Percentiles rank a stretch among this genome's conserved stretches.
Evolutionary conservation across 371 early-diverging fungal species (phyloP).

Genomic region (Rhizopus arrhizus): DNA sequence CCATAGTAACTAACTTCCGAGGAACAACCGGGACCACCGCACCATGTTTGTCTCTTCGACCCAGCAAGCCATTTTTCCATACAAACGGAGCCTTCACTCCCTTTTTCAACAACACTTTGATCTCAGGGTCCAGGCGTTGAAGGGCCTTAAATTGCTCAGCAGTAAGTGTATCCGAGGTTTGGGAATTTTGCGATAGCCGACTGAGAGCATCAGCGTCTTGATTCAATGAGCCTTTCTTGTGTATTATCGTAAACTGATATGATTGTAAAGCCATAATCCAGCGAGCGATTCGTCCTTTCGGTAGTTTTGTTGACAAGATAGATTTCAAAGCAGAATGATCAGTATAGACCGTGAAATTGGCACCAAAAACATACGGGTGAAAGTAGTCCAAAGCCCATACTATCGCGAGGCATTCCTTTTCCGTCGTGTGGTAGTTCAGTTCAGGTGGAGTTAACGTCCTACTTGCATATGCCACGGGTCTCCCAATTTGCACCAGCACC

Average conservation of each 20-base stretch:
- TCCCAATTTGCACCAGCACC: too few species aligned
- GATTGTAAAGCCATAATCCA: constrained; percentile 6
- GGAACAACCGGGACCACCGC: too few species aligned
- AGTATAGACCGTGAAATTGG: background rate
- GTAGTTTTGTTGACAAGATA: background rate
- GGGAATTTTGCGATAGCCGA: constrained; percentile 2
- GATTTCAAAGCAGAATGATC: background rate
- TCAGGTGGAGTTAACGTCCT: background rate
- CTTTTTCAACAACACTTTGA: too few species aligned
- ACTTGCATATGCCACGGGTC: constrained; percentile 6
- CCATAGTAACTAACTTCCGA: too few species aligned
- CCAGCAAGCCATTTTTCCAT: too few species aligned
- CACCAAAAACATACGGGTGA: constrained; percentile 8
- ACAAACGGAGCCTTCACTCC: too few species aligned
- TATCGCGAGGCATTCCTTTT: constrained; percentile 8
- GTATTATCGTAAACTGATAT: constrained; percentile 6
- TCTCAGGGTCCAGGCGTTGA: too few species aligned
- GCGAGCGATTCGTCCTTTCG: background rate
- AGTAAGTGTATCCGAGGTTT: too few species aligned
- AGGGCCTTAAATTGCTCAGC: background rate
- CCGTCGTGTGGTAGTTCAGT: constrained; percentile 1
- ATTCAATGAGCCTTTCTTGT: background rate
- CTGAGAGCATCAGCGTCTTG: constrained; percentile 9
- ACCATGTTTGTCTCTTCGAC: too few species aligned
- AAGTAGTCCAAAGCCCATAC: constrained; percentile 1